Base-by-base conservation (phyloP, 2,329 filamentous ascomycete species). In the Monilinia polystroma region DNA sequence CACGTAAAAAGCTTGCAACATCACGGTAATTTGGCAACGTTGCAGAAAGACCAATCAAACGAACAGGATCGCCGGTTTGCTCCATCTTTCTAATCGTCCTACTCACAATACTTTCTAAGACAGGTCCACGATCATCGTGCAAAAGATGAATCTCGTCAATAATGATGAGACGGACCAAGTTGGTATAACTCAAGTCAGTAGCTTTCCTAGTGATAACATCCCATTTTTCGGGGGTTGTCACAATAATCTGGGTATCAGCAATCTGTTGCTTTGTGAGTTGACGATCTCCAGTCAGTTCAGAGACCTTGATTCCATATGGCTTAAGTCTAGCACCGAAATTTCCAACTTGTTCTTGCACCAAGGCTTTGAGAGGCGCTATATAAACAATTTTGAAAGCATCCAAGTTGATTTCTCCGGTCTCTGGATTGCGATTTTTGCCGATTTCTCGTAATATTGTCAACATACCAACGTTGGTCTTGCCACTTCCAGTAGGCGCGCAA, bases 201-300 rank as follows among this genome's bases (percentile, higher is more conserved):
- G 94, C 93, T 79, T 99, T 99, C 79, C 96, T 88, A 7, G 96
- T 99, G 73, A 99, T 97, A 72, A 99, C 94, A 79, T 99, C 95
- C 91, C 93, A 99, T 80, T 99, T 99, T 79, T 99, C 95, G 26
- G 95, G 95, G 0, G 95, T 99, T 0, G 95, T 99, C 68, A 99
- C 93, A 73, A 99, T 99, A 73, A 99, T 89, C 77, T 99, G 94
- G 0, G 95, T 99, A 75, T 99, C 95, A 1, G 94, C 88, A 70
- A 99, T 98, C 82, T 99, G 95, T 78, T 97, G 93, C 80, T 99
- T 99, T 26, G 94, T 99, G 76, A 99, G 89, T 79, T 98, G 95
- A 64, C 95, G 91, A 80, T 99, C 95, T 81, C 95, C 95, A 69
- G 95, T 99, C 75, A 99, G 82, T 79, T 99, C 95, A n/a, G 93